These are phyloP conservation scores for Globisporangium emineosum DNA, from an alignment of 352 stramenopile genomes.

Conservation along the genomic window DNA sequence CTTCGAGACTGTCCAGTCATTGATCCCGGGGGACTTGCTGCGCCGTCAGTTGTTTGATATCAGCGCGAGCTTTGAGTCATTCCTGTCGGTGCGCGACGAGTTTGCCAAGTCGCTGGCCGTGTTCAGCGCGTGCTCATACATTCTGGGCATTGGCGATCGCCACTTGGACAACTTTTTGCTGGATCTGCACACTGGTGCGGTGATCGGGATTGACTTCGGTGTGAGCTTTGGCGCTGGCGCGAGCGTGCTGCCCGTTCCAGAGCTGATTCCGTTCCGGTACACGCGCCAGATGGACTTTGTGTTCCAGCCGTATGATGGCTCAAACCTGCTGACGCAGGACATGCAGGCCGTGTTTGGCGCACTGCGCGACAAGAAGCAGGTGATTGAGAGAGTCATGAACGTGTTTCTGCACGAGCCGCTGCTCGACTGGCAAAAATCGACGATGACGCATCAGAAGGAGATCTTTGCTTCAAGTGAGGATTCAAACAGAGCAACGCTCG, in stretches of 20 bases:
- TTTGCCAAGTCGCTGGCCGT: conserved; percentile 82
- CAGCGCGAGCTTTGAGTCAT: conserved; percentile 72
- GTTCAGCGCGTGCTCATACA: conserved; percentile 85
- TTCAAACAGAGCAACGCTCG: conserved; percentile 8
- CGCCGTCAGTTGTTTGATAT: conserved; percentile 70
- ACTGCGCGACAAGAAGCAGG: conserved; percentile 74
- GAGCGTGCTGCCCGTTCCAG: conserved; percentile 80
- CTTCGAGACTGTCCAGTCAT: conserved; percentile 53
- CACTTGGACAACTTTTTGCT: conserved; percentile 92
- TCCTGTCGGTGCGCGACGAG: conserved; percentile 79
- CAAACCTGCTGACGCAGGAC: conserved; percentile 66
- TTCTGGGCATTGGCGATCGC: conserved; percentile 89
- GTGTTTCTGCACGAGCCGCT: conserved; percentile 90
- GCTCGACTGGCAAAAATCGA: conserved; percentile 87
- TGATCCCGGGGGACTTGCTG: conserved; percentile 76
- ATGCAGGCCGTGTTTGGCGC: conserved; percentile 86
- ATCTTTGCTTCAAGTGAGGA: conserved; percentile 38
- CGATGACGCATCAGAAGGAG: conserved; percentile 52
- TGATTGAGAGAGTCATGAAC: conserved; percentile 88
- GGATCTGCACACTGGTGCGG: conserved; percentile 55
- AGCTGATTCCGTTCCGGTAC: conserved; percentile 90
- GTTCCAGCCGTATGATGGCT: conserved; percentile 64
- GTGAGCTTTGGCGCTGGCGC: conserved; percentile 88
- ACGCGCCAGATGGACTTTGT: conserved; percentile 78
- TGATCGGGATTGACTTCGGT: conserved; percentile 92